A percentile compares a stretch with the other conserved stretches of the same genome.
phyloP scores from a whole-genome alignment of 768 basidiomycete species.

The Roridomyces roridus region DNA sequence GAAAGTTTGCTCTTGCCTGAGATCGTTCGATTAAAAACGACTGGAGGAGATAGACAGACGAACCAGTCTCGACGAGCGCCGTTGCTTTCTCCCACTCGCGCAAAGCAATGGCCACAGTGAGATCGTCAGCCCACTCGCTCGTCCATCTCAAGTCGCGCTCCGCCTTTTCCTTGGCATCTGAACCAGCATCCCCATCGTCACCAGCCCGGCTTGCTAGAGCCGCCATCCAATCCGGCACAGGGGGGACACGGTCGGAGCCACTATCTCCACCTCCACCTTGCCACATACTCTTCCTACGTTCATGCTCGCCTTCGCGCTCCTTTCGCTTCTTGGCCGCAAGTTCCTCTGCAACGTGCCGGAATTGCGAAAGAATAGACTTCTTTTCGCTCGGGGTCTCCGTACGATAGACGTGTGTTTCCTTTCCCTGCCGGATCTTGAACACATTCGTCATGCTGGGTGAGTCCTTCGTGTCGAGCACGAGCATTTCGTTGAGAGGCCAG shows the following conservation, averaged over 20 bases:
- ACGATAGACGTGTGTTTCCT: conserved; percentile 94
- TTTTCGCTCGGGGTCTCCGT: conserved; percentile 85
- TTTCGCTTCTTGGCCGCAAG: conserved; percentile 86
- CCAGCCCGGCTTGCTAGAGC: conserved; percentile 62
- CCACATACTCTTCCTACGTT: conserved; percentile 83
- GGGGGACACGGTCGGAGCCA: conserved; percentile 48
- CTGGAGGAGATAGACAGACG: conserved; percentile 4
- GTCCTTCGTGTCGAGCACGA: conserved; percentile 96
- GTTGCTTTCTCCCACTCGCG: conserved; percentile 90
- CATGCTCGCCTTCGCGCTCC: conserved; percentile 93
- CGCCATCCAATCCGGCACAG: conserved; percentile 79
- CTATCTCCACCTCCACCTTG: conserved; percentile 51
- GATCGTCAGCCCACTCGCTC: conserved; percentile 89
- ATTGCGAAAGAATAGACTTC: conserved; percentile 81
- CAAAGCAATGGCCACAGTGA: conserved; percentile 90
- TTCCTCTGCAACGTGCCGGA: conserved; percentile 94
- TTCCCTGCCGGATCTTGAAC: conserved; percentile 91
- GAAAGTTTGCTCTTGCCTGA: conserved; percentile 59
- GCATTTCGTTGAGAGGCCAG: conserved; percentile 92
- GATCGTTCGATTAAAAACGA: not conserved
- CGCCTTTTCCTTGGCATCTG: conserved; percentile 70
- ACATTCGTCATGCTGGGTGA: conserved; percentile 97
- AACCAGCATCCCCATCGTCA: conserved; percentile 52
- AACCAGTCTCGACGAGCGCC: conserved; percentile 84
- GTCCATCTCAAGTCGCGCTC: conserved; percentile 88